phyloP scores from a whole-genome alignment of 371 early-diverging fungal genomes.

The Mortierella sp. region DNA sequence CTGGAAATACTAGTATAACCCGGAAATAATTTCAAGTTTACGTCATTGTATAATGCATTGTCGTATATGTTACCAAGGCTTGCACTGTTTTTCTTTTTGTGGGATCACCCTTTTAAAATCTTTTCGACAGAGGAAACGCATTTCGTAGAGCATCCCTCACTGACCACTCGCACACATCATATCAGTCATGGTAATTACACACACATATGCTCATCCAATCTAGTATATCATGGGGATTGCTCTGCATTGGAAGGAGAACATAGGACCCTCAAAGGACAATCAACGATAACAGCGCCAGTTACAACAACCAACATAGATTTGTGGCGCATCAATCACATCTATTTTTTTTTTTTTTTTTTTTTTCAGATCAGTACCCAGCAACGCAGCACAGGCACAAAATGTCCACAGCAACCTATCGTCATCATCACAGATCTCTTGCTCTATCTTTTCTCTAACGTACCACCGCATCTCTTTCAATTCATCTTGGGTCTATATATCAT shows the following conservation, averaged over 20 bases:
- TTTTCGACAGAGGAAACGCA: too few relatives aligned
- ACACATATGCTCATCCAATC: neutral
- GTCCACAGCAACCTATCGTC: neutral
- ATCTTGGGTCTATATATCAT: neutral
- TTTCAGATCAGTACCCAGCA: neutral
- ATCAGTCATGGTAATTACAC: slow-evolving; percentile 3
- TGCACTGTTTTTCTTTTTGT: too few relatives aligned
- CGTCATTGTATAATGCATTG: too few relatives aligned
- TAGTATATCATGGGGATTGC: neutral
- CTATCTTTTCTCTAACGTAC: neutral
- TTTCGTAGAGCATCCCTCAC: too few relatives aligned
- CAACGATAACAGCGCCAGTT: neutral
- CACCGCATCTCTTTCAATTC: neutral
- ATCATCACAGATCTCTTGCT: neutral
- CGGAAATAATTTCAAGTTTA: too few relatives aligned
- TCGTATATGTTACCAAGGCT: too few relatives aligned
- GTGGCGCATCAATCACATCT: neutral
- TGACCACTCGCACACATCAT: neutral
- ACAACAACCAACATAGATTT: neutral
- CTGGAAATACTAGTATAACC: too few relatives aligned
- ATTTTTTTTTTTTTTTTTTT: neutral
- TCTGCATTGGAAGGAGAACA: neutral
- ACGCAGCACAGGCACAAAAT: neutral
- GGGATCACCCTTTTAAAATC: too few relatives aligned
- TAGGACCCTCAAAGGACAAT: neutral